Evolutionary conservation across 2,329 filamentous ascomycete species (phyloP), one percentile per base, ranked within the genome.

Genomic region (Lojkania enalia): DNA sequence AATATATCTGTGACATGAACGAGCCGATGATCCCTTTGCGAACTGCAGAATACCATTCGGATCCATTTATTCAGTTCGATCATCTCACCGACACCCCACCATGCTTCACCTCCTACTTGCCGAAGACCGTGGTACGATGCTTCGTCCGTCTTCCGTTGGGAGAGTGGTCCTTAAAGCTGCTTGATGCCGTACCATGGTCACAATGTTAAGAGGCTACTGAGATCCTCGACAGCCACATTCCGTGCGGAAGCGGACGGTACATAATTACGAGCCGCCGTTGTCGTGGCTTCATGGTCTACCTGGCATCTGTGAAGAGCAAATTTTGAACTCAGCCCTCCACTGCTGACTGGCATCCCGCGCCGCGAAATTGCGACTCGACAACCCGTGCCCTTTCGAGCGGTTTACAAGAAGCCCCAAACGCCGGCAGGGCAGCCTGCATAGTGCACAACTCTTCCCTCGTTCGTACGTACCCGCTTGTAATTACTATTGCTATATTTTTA

Each of bases 351-450:
- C 23, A 7, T 37, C 11, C 33, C 20, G 33, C 15, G 16, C 15
- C 14, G 11, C 52, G 54, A 63, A 55, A 64, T 64, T 64, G 48
- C 61, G 59, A 59, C 46, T 52, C 38, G 56, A 49, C 45, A 37
- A 31, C 35, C 20, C 20, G 13, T 7, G 14, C 33, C n/a, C 41
- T 18, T n/a, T 33, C 15, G n/a, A 25, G 13, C 16, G 30, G 18
- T 13, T 13, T 13, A 35, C 32, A 18, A 35, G 23, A 47, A 44
- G 46, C 48, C 46, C 29, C 48, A 45, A 48, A 51, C 42, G 52
- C 51, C 42, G 54, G 35, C 42, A 38, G 30, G 40, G 29, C 48
- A 35, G 48, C 39, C 39, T 39, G 42, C 44, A 42, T 32, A 41
- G 38, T 41, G 38, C 40, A 48, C 33, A 23, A 39, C 35, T 40